Evolutionary conservation across 2,329 filamentous ascomycete genomes (phyloP).

Genomic region (Talaromyces rugulosus): DNA sequence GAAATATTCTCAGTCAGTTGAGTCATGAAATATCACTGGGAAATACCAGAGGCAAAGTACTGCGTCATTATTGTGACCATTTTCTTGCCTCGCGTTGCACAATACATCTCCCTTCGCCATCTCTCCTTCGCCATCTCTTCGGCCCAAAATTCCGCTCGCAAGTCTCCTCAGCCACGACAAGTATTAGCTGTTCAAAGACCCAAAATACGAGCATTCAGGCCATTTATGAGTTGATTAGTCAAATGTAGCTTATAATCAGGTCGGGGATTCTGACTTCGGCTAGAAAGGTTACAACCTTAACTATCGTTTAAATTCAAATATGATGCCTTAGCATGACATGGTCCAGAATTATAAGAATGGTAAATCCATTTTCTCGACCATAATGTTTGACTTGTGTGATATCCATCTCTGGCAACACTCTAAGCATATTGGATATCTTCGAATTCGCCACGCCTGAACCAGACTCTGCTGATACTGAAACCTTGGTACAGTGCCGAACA

Average conservation of each 20-base stretch:
- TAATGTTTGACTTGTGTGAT: neutral
- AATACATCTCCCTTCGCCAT: neutral
- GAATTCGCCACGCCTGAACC: neutral
- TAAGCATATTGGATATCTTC: neutral
- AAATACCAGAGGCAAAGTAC: neutral
- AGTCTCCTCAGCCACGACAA: neutral
- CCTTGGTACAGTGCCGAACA: neutral
- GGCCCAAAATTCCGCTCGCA: neutral
- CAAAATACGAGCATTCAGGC: neutral
- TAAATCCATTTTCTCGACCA: neutral
- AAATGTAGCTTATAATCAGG: neutral
- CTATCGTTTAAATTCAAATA: neutral
- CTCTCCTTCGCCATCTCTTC: neutral
- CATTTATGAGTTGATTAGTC: neutral
- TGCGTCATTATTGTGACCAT: neutral
- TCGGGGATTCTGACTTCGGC: neutral
- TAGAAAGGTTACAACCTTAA: neutral
- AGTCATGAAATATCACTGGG: neutral
- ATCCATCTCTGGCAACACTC: neutral
- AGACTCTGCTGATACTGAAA: neutral
- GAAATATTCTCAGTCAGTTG: neutral
- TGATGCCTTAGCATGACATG: neutral
- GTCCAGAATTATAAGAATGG: neutral
- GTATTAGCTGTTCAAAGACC: neutral
- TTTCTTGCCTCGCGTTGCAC: neutral